These are phyloP conservation scores for Chaetomium globosum DNA, from an alignment of 2,329 filamentous ascomycete species.

Conservation along the genomic window DNA sequence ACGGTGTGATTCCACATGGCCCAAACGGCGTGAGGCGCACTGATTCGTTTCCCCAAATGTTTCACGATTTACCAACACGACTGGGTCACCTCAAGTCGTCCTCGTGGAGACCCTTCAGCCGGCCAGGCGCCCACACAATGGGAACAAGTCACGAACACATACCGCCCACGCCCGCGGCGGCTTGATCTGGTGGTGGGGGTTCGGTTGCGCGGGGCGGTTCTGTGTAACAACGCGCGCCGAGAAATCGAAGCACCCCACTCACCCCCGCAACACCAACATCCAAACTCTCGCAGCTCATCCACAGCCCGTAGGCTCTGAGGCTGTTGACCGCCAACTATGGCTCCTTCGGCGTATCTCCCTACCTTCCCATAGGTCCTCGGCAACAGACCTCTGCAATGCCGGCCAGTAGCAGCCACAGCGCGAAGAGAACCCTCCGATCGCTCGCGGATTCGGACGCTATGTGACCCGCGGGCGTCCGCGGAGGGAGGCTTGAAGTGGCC, in stretches of 20 bases:
- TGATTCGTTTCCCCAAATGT: slow-evolving; percentile 4
- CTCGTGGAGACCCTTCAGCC: slow-evolving; percentile 5
- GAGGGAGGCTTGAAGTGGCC: no score
- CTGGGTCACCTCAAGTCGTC: not conserved
- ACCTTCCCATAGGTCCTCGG: no score
- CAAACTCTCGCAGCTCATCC: not conserved
- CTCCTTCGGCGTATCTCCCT: not conserved
- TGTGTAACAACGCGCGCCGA: not conserved
- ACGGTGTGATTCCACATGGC: not conserved
- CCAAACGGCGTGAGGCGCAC: not conserved
- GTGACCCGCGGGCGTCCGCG: no score
- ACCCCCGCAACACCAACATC: not conserved
- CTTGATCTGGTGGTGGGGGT: slow-evolving; percentile 1
- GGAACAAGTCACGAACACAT: not conserved
- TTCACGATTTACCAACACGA: slow-evolving; percentile 9
- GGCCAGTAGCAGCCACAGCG: not conserved
- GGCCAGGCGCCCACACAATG: not conserved
- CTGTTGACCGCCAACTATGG: not conserved
- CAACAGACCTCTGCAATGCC: not conserved
- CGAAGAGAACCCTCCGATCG: not conserved
- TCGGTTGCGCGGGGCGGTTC: not conserved
- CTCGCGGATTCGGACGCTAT: not conserved
- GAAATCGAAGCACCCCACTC: not conserved
- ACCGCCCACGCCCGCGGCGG: slow-evolving; percentile 7
- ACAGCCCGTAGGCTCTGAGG: not conserved